Evolutionary conservation across 352 stramenopile genomes (phyloP).

Genomic region (Phytopythium aichiense): DNA sequence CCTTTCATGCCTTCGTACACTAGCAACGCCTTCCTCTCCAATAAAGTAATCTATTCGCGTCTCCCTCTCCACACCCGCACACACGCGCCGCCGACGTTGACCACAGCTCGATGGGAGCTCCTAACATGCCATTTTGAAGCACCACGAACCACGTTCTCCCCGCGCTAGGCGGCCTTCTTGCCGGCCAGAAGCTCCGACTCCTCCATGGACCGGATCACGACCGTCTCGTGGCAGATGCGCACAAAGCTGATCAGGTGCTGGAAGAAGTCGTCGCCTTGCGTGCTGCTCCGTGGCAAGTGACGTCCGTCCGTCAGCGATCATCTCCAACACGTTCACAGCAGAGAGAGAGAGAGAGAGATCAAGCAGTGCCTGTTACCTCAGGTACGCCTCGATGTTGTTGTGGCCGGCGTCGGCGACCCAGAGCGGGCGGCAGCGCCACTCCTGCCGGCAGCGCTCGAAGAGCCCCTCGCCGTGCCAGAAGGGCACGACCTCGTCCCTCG

Average conservation of each 20-base stretch:
- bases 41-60: conserved; percentile 8
- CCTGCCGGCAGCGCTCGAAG: conserved; percentile 89
- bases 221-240: conserved; percentile 66
- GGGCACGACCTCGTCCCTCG: conserved; percentile 97
- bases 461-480: conserved; percentile 97
- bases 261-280: conserved; percentile 77
- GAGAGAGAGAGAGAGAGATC: neutral
- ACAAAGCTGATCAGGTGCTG: conserved; percentile 75
- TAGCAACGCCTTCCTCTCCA: neutral
- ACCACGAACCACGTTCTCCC: too few species aligned
- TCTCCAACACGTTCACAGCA: too few species aligned
- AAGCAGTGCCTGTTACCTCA: conserved; percentile 47
- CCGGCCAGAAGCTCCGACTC: conserved; percentile 8
- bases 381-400: conserved; percentile 98
- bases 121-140: neutral
- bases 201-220: conserved; percentile 35
- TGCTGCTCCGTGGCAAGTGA: conserved; percentile 18
- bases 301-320: neutral
- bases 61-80: neutral
- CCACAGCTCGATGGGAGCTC: neutral
- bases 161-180: conserved; percentile 5
- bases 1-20: conserved; percentile 3
- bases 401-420: conserved; percentile 97
- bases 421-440: conserved; percentile 95
- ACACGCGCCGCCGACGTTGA: neutral